Evolutionary conservation across 495 filamentous ascomycete genomes (phyloP).

Genomic region (Penicillium fimorum): DNA sequence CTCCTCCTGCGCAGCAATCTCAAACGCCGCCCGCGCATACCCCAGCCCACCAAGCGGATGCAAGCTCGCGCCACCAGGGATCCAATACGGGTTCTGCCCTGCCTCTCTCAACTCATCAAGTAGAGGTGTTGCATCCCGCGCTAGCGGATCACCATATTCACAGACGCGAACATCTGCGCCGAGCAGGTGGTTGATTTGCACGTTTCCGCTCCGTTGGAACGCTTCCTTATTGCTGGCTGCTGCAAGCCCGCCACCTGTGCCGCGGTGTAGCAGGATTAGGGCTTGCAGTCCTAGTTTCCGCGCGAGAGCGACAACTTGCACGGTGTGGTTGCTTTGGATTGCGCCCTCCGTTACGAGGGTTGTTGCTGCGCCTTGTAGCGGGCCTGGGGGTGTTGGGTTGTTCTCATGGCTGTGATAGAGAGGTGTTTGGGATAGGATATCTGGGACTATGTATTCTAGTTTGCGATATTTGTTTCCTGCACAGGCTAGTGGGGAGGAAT

Average conservation of each 20-base stretch:
- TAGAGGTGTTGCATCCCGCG: conserved; percentile 20
- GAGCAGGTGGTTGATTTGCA: conserved; percentile 32
- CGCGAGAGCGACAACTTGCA: conserved; percentile 38
- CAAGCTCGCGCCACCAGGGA: conserved; percentile 41
- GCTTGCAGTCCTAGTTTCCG: conserved; percentile 28
- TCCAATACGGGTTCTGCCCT: conserved; percentile 35
- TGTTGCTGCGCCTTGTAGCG: conserved; percentile 20
- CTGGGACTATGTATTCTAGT: conserved; percentile 43
- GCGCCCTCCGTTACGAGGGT: conserved; percentile 44
- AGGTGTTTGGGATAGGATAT: conserved; percentile 29
- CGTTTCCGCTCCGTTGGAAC: conserved; percentile 33
- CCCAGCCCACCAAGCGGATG: conserved; percentile 42
- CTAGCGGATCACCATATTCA: conserved; percentile 16
- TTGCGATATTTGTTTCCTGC: conserved; percentile 47
- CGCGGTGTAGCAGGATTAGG: conserved; percentile 30
- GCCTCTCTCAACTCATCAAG: conserved; percentile 19
- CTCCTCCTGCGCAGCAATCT: conserved; percentile 37
- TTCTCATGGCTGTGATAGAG: conserved; percentile 23
- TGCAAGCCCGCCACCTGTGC: conserved; percentile 29
- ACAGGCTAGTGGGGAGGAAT: conserved; percentile 35
- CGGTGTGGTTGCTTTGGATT: conserved; percentile 44
- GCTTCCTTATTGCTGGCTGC: conserved; percentile 12
- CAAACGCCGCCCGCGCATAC: conserved; percentile 40
- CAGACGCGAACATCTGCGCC: conserved; percentile 42
- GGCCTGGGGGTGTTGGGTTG: conserved; percentile 10